phyloP scores from a whole-genome alignment of 345 rosid species.

The Corchorus capsularis region DNA sequence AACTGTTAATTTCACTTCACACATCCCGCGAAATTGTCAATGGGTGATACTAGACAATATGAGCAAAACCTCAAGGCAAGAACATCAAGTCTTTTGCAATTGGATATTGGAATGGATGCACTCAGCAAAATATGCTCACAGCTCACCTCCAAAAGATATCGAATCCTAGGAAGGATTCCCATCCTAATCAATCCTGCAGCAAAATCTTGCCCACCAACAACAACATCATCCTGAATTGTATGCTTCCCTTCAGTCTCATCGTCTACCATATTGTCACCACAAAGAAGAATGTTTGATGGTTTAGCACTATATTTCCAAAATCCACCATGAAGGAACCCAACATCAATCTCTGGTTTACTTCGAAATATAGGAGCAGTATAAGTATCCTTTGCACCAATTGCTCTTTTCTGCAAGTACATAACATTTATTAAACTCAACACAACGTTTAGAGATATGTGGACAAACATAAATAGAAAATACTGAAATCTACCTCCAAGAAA shows the following conservation, averaged over 20 bases:
- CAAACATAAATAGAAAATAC: background rate
- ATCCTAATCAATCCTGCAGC: slow-evolving; percentile 89
- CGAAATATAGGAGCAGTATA: slow-evolving; percentile 83
- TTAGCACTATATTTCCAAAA: slow-evolving; percentile 96
- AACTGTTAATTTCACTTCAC: background rate
- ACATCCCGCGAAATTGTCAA: background rate
- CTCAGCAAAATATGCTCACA: slow-evolving; percentile 43
- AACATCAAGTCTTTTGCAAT: background rate
- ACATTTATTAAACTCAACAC: slow-evolving; percentile 18
- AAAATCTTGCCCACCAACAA: slow-evolving; percentile 89
- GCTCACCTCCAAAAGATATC: slow-evolving; percentile 76
- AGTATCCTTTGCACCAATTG: slow-evolving; percentile 42
- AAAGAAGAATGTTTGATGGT: slow-evolving; percentile 65
- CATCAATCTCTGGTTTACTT: slow-evolving; percentile 74
- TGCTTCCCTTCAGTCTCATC: slow-evolving; percentile 60
- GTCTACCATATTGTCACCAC: slow-evolving; percentile 43
- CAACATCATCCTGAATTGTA: slow-evolving; percentile 83
- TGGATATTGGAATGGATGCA: background rate
- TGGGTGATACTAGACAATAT: background rate
- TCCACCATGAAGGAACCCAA: slow-evolving; percentile 78
- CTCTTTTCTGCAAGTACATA: slow-evolving; percentile 53
- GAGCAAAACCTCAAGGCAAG: slow-evolving; percentile 10
- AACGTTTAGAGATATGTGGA: background rate
- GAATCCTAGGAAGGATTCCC: slow-evolving; percentile 79
- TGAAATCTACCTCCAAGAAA: slow-evolving; percentile 63